Evolutionary conservation across 352 stramenopile species (phyloP).

Genomic region (Paralagenidium karlingii): DNA sequence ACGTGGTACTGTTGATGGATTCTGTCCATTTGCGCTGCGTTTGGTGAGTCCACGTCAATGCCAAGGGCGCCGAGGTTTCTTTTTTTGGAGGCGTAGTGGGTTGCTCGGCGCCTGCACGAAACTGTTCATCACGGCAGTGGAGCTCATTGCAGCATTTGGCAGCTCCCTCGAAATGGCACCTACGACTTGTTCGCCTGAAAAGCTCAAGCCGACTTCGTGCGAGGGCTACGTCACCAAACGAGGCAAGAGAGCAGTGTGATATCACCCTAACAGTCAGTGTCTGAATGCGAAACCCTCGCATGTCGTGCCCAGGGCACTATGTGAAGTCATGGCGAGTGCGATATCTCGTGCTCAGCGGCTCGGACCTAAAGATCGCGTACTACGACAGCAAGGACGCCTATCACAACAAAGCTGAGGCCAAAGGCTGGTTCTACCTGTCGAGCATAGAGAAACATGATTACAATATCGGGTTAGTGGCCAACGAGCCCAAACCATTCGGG

Average conservation of each 20-base stretch:
- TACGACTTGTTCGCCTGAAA: conserved; percentile 15
- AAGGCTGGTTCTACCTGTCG: conserved; percentile 65
- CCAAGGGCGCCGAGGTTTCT: too few species aligned
- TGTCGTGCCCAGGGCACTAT: conserved; percentile 37
- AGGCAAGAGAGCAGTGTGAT: conserved; percentile 2
- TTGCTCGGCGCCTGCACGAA: too few species aligned
- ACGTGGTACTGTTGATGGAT: conserved; percentile 70
- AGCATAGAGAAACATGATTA: conserved; percentile 74
- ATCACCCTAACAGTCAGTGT: too few species aligned
- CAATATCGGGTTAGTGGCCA: conserved; percentile 41
- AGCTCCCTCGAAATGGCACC: too few species aligned
- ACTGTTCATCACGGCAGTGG: too few species aligned
- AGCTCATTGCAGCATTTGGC: too few species aligned
- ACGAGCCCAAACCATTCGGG: conserved; percentile 29
- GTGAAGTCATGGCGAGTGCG: conserved; percentile 75
- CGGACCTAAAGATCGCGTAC: conserved; percentile 54
- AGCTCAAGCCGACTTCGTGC: conserved; percentile 52
- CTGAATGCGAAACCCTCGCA: background rate
- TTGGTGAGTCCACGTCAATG: too few species aligned
- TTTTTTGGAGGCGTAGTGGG: too few species aligned
- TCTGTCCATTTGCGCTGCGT: conserved; percentile 75
- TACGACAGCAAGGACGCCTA: conserved; percentile 57
- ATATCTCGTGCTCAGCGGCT: conserved; percentile 62
- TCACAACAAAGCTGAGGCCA: conserved; percentile 16
- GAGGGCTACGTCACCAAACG: conserved; percentile 82